phyloP scores from a whole-genome alignment of 345 rosid genomes.

The Populus davidiana region DNA sequence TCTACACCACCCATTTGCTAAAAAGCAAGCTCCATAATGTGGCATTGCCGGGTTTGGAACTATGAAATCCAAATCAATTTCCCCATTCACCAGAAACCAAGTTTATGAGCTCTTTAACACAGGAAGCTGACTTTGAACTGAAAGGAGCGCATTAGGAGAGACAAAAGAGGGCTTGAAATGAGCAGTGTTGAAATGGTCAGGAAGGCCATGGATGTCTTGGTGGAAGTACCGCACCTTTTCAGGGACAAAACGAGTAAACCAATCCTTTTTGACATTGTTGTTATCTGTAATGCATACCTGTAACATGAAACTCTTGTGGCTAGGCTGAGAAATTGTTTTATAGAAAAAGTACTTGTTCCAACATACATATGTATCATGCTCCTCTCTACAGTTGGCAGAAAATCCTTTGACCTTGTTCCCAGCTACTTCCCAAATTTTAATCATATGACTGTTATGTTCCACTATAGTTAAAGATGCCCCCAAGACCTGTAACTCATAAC shows the following conservation, averaged over 20 bases:
- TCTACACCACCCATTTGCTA: background rate
- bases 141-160: background rate
- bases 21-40: background rate
- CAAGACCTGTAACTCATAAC: background rate
- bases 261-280: background rate
- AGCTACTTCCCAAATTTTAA: background rate
- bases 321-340: background rate
- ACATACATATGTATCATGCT: conserved; percentile 1
- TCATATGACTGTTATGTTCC: background rate
- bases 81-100: background rate
- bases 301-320: background rate
- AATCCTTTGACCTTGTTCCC: background rate
- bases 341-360: conserved; percentile 1
- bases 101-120: background rate
- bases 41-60: background rate
- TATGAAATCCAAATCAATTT: background rate
- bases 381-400: background rate
- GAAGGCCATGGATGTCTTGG: conserved; percentile 1
- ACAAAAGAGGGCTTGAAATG: background rate
- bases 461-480: background rate
- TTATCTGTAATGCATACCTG: background rate
- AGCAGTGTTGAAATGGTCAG: background rate
- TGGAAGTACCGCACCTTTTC: background rate
- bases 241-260: background rate
- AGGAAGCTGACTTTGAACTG: background rate